Evolutionary conservation across 1,284 basidiomycete species (phyloP), one percentile per base, ranked within the genome.

Genomic region (Blastosporella zonata): DNA sequence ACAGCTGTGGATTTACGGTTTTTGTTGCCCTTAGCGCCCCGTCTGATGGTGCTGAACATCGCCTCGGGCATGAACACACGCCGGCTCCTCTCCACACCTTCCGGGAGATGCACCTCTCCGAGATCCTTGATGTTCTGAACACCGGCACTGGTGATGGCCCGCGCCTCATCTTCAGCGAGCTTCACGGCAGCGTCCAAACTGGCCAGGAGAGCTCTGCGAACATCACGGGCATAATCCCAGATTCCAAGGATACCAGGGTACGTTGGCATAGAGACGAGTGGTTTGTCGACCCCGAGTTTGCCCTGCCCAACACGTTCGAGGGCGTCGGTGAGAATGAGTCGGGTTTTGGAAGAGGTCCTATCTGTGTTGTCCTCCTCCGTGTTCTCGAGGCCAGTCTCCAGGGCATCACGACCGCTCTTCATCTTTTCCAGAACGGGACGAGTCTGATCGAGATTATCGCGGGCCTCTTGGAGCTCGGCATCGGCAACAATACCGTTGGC

Each of bases 31-130:
- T 75, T 82, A 54, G 74, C 77, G 38, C 74, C 68, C 39, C 70
- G 66, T 50, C 79, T 71, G 50, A 73, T 67, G 15, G 74, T 68
- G 43, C 78, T 80, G 71, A 99, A 99, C 97, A 99, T 99, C 15
- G 91, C 94, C 62, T 95, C 87, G 9, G 96, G 91, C 71, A 93
- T 85, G 75, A 99, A 99, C 9, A 95, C 83, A 7, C 93, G 77
- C 48, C 82, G 79, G 35, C 82, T 84, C 37, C 87, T 76, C 64
- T 92, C 88, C n/a, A 90, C 89, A 48, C 83, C 86, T 23, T 77
- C 76, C 0, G 95, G 93, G 8, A 98, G 79, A 67, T 92, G 84
- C 50, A 75, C 74, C 55, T 95, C 87, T 22, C 85, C 93, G 6
- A 97, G 70, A 23, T 78, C 71, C 42, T 74, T 73, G 50, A 97